Evolutionary conservation across 78 protist species (phyloP).

Genomic region (Ministeria vibrans): DNA sequence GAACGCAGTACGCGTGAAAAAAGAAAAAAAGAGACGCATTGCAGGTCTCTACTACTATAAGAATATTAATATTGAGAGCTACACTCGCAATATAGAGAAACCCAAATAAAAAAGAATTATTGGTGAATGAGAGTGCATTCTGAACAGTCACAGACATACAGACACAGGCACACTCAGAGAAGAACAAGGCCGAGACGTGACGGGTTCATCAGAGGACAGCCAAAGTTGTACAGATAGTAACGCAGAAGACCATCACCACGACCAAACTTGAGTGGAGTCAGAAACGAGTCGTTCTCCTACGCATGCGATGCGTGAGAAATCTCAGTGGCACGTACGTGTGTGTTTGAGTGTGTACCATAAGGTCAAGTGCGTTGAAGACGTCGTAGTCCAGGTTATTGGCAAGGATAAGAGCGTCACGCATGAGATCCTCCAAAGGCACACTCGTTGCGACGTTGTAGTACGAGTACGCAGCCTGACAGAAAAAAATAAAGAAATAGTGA

Average conservation of each 20-base stretch:
- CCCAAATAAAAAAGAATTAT: background rate
- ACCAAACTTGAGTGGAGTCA: slow-evolving; percentile 86
- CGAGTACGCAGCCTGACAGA: slow-evolving; percentile 81
- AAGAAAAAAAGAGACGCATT: background rate
- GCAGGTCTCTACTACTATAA: too few species aligned
- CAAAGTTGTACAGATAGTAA: slow-evolving; percentile 86
- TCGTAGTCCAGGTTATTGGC: slow-evolving; percentile 76
- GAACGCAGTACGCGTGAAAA: background rate
- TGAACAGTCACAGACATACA: background rate
- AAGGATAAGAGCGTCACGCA: slow-evolving; percentile 76
- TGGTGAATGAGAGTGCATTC: background rate
- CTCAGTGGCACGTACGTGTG: too few species aligned
- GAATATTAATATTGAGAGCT: too few species aligned
- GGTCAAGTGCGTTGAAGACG: slow-evolving; percentile 92
- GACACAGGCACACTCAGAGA: too few species aligned
- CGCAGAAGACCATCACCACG: slow-evolving; percentile 93
- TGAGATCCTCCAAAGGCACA: slow-evolving; percentile 42
- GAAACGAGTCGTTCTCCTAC: slow-evolving; percentile 65
- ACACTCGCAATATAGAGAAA: background rate
- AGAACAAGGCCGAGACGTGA: slow-evolving; percentile 65
- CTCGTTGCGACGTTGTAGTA: slow-evolving; percentile 85
- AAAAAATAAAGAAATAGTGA: background rate
- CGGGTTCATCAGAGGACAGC: slow-evolving; percentile 39
- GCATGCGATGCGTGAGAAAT: too few species aligned
- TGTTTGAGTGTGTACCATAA: too few species aligned